phyloP scores from a whole-genome alignment of 2,329 filamentous ascomycete species.

The Triangularia verruculosa region DNA sequence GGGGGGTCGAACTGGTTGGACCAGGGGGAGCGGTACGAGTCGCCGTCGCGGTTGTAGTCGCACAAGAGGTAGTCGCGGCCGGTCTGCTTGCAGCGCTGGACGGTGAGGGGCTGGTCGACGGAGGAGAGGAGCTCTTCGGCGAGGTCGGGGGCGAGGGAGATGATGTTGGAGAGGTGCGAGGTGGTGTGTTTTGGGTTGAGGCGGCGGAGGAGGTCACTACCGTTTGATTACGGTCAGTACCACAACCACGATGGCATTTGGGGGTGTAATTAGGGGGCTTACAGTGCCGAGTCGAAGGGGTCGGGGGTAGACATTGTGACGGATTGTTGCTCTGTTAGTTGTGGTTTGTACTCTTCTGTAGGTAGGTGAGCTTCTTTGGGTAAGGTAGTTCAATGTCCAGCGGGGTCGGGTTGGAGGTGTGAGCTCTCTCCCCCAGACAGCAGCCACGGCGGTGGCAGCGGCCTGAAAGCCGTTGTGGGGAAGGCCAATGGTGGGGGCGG shows the following conservation, averaged over 20 bases:
- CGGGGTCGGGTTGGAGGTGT: conserved; percentile 2
- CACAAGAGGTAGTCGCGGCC: conserved; percentile 96
- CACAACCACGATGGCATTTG: too few relatives aligned
- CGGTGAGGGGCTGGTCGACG: conserved; percentile 89
- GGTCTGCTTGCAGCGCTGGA: conserved; percentile 81
- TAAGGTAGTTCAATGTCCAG: background rate
- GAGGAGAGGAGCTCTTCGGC: conserved; percentile 97
- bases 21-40: conserved; percentile 98
- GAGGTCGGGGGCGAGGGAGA: conserved; percentile 82
- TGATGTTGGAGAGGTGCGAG: conserved; percentile 83
- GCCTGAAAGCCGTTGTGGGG: conserved; percentile 10
- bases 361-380: background rate
- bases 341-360: too few relatives aligned
- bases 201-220: conserved; percentile 96
- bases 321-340: background rate
- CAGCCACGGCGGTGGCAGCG: background rate
- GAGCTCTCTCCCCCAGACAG: conserved; percentile 7
- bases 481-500: conserved; percentile 16
- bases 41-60: conserved; percentile 99
- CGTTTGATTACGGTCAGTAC: conserved; percentile 38
- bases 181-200: conserved; percentile 93
- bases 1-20: conserved; percentile 97
- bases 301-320: conserved; percentile 46
- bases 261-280: too few relatives aligned
- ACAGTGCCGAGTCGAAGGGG: conserved; percentile 76